Base-by-base conservation (phyloP, 2,329 filamentous ascomycete genomes). In the Hypocrella siamensis region DNA sequence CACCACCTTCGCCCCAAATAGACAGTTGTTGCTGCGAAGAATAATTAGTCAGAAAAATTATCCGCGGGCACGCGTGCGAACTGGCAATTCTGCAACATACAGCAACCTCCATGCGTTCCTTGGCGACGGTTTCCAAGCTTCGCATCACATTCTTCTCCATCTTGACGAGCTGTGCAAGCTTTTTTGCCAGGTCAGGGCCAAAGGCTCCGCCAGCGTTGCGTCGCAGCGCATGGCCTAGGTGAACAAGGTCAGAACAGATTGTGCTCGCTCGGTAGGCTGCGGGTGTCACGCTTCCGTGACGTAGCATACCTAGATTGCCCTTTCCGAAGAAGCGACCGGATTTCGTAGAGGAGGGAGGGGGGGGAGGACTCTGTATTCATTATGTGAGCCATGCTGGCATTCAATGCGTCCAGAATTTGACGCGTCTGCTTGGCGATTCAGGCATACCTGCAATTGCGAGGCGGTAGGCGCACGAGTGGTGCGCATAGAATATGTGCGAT, bases 81-180 rank as follows among this genome's bases (percentile, higher is more conserved):
- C 8, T 12, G 12, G 12, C 12, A 12, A 8, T 7, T 22, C 12
- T 18, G 33, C 25, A 16, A 70, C 83, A 51, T 80, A 93, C 85
- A 51, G 90, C 90, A 43, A 94, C 88, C 49, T 96, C 90, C 85
- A 96, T 96, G 47, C 90, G 78, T 67, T 98, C 90, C 50, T 85
- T 79, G 28, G 85, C 85, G 33, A 96, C 90, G 31, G 84, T 70
- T 56, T 98, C 90, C 69, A 96, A 77, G 55, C 85, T 94, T 57
- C 90, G 84, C 90, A 98, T 98, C 35, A 94, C 83, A 54, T 98
- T 96, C 76, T 98, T 98, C 65, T 98, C 90, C 90, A 98, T 98
- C 74, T 98, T 98, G 41, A 98, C 90, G 32, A 98, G 73, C 63
- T 93, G 83, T 26, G 86, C 84, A 40, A 98, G 77, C 71, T 98